Base-by-base conservation (phyloP, 257 asterid species). In the Scutellaria galericulata region DNA sequence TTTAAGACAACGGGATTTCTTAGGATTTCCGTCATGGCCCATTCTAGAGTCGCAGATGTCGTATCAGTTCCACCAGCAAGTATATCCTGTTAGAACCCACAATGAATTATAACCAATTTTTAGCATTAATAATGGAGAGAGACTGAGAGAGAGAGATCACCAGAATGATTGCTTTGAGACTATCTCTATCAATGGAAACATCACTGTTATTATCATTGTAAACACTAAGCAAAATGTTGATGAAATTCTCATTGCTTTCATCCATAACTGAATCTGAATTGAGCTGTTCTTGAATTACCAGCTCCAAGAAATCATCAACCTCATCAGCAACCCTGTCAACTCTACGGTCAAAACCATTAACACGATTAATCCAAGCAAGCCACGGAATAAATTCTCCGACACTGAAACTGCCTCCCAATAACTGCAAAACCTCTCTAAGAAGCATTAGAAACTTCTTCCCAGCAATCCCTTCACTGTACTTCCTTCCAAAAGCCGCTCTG, bases 41-140 rank as follows among this genome's bases (percentile, higher is more conserved):
- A 88, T 64, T 82, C 89, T 0, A 82, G 47, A 5, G 79, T 45
- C 1, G 82, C 56, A 1, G 69, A 41, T 3, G 86, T 73, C 5
- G 95, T 83, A 64, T 83, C 87, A 1, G 87, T 88, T 45, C 95
- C 95, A 3, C 79, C 89, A 1, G 72, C 64, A 24, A 86, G 54
- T 7, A 70, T n/a, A 12, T 86, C 92, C 90, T 85, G 63, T 6
- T 15, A 13, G 6, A 42, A 37, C 7, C 8, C 27, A 24, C 27
- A 24, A 24, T 24, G 27, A 24, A 24, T 24, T 24, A 24, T 1
- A 24, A 24, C 27, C 27, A 24, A 1, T 1, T 24, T 24, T 24
- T 24, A 24, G 27, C 27, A 24, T 24, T 24, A 24, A 24, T 2
- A 24, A 24, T 24, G 27, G 37, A 31, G 2, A 31, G 37, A 31